phyloP scores from a whole-genome alignment of 208 protist species.

The Endotrypanum monterogeii region DNA sequence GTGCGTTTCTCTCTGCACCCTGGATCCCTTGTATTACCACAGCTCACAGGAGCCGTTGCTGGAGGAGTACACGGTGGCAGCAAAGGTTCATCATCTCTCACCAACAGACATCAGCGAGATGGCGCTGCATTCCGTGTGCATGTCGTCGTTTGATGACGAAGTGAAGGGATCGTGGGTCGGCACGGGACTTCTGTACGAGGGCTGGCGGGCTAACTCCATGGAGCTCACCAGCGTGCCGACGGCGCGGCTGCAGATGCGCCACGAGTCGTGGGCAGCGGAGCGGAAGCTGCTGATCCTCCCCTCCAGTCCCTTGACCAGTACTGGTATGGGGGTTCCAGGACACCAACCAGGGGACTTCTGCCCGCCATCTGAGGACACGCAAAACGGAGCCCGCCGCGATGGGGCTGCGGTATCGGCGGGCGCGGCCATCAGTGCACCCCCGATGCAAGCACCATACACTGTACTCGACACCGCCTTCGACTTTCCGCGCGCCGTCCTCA shows the following conservation, averaged over 20 bases:
- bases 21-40: slow-evolving; percentile 94
- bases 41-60: slow-evolving; percentile 84
- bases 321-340: slow-evolving; percentile 2
- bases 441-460: slow-evolving; percentile 47
- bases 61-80: slow-evolving; percentile 87
- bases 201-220: slow-evolving; percentile 54
- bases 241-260: slow-evolving; percentile 67
- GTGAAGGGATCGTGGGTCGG: slow-evolving; percentile 72
- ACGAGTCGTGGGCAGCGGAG: slow-evolving; percentile 75
- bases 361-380: not conserved
- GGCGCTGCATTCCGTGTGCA: slow-evolving; percentile 80
- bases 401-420: not conserved
- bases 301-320: not conserved
- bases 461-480: slow-evolving; percentile 65
- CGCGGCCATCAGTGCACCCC: not conserved
- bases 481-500: slow-evolving; percentile 67
- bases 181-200: slow-evolving; percentile 57
- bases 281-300: slow-evolving; percentile 29
- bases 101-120: slow-evolving; percentile 87
- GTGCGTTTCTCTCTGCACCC: slow-evolving; percentile 96
- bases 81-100: slow-evolving; percentile 70
- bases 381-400: not conserved
- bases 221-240: slow-evolving; percentile 77
- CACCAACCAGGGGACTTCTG: not conserved
- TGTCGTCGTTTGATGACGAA: slow-evolving; percentile 72